Percentiles rank a stretch among this genome's conserved stretches.
Conservation (phyloP, 345 rosid genomes). For the Salix arbutifolia region DNA sequence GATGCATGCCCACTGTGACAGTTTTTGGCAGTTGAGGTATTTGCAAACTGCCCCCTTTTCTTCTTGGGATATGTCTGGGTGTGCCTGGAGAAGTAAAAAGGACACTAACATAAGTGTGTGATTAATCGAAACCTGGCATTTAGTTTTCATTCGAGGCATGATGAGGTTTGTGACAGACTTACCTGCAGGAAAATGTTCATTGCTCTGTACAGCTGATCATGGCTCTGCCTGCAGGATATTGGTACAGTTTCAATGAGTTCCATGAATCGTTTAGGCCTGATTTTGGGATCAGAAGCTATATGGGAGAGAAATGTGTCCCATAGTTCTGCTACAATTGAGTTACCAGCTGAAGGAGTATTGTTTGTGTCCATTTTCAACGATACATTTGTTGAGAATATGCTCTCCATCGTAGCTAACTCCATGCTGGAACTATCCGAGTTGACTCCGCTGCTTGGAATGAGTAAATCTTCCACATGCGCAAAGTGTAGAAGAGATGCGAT, state of each 20-base stretch:
- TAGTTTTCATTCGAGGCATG: not conserved
- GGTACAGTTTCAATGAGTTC: slow-evolving; percentile 59
- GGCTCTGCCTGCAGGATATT: slow-evolving; percentile 49
- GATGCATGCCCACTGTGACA: slow-evolving; percentile 65
- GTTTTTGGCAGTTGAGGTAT: slow-evolving; percentile 66
- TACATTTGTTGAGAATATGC: slow-evolving; percentile 45
- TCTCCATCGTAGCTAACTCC: slow-evolving; percentile 55
- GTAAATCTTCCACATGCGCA: slow-evolving; percentile 51
- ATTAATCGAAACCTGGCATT: not conserved
- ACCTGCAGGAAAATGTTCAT: slow-evolving; percentile 58
- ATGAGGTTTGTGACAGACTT: slow-evolving; percentile 5
- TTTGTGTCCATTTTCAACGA: slow-evolving; percentile 29
- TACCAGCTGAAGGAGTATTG: slow-evolving; percentile 35
- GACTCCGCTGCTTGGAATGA: slow-evolving; percentile 33
- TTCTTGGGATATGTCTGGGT: slow-evolving; percentile 48
- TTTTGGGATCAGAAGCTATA: slow-evolving; percentile 41
- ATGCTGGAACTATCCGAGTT: slow-evolving; percentile 37
- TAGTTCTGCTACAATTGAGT: slow-evolving; percentile 46
- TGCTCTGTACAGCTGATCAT: slow-evolving; percentile 68
- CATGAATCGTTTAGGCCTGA: slow-evolving; percentile 44
- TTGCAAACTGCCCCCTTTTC: slow-evolving; percentile 62
- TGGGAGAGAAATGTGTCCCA: slow-evolving; percentile 59
- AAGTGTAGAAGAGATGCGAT: slow-evolving; percentile 47
- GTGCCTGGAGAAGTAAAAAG: slow-evolving; percentile 37
- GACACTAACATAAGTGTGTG: not conserved